Evolutionary conservation across 192 early-diverging fungal species (phyloP), one percentile per base, ranked within the genome.

Genomic region (Backusella parvicylindrica): DNA sequence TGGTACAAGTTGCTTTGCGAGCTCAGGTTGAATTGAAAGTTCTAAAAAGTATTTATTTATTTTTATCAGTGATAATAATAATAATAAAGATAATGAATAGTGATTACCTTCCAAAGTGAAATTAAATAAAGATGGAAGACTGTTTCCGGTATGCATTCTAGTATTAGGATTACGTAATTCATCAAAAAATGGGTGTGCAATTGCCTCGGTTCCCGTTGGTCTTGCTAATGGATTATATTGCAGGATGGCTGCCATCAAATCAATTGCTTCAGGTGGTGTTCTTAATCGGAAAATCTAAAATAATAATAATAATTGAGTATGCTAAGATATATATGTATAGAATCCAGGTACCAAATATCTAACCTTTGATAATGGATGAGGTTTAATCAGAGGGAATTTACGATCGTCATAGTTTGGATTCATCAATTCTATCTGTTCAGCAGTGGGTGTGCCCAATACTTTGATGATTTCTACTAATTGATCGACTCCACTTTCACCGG

Each of bases 401-500:
- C 98, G 97, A 78, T 98, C 96, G 77, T 94, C 94, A 82, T 99
- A 99, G 85, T 96, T 95, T 41, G 93, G 95, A 84, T 99, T 99
- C 98, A 99, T 98, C 23, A 90, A 90, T 77, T 92, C 92, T 77
- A 99, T 98, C 83, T 99, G 96, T 72, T 99, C 97, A 70, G 91
- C 86, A 41, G 95, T 94, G 21, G 97, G 98, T 31, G 97, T 99
- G 53, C 98, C 98, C 18, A 99, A 87, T 16, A 98, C 94, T 86
- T 99, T 99, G 87, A 99, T 99, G 77, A 99, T 99, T 83, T 99
- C 97, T 31, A 99, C 98, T 31, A 99, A 86, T 79, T 99, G 98
- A 79, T 99, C 98, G 40, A 99, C 96, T 60, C 96, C 95, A 69
- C 94, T 95, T 84, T 98, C 97, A 33, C 97, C 97, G 21, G 95